Base-by-base conservation (phyloP, 495 filamentous ascomycete species). In the Friedmanniomyces simplex region DNA sequence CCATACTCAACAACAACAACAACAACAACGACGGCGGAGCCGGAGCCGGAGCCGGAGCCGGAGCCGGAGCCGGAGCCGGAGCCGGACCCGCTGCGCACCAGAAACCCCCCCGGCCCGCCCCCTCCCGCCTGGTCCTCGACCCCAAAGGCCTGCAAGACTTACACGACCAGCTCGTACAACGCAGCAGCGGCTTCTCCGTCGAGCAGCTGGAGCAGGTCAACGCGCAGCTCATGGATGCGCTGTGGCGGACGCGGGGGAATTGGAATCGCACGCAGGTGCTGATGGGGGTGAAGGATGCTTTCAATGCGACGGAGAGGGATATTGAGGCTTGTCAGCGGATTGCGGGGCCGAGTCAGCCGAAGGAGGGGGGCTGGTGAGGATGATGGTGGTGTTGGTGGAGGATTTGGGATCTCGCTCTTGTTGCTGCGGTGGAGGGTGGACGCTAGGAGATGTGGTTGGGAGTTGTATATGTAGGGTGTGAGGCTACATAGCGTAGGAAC, bases 161-260 rank as follows among this genome's bases (percentile, higher is more conserved):
- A 34, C 76, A 86, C 51, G 63, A 74, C 0, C 68, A 77, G 26
- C 69, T 95, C 21, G 79, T 81, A 0, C 68, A 78, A 16, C 76
- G 78, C 30, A 87, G 86, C 8, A 85, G 84, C 42, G 90, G 90
- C 0, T 90, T 82, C 71, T 86, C 82, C 1, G 83, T 98, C 39
- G 93, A 97, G 71, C 94, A 98, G 68, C 76, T 98, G 28, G 91
- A 97, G 73, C 91, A 96, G 68, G 81, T 95, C 67, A 88, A 89
- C 67, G 82, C 90, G n/a, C 82, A 81, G 55, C 71, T 96, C 64
- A 96, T 96, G 91, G 84, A 90, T 58, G 79, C 81, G 42, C 74
- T 97, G 14, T 98, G 93, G 93, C 79, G 76, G 56, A 77, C 74
- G 55, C 79, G 88, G 41, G 77, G 79, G 52, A 83, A 94, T 63